Evolutionary conservation across 306 rosid genomes (phyloP).

Genomic region (Quercus berberidifolia): DNA sequence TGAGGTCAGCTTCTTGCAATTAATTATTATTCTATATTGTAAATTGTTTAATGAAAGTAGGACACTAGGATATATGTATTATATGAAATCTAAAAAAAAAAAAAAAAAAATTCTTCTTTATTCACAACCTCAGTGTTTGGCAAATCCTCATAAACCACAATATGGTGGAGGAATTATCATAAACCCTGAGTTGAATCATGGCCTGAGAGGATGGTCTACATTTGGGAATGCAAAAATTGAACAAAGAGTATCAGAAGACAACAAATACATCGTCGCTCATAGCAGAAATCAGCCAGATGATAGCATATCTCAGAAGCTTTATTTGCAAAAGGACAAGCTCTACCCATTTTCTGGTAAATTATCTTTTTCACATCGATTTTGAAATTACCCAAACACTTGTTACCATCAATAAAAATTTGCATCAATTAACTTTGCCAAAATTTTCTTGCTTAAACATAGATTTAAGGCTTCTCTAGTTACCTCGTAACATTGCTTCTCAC

Average conservation of each 20-base stretch:
- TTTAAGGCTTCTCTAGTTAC: neutral
- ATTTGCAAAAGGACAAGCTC: constrained; percentile 30
- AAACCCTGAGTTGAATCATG: constrained; percentile 66
- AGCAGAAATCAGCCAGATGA: constrained; percentile 42
- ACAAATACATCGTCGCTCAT: constrained; percentile 57
- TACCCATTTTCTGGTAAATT: constrained; percentile 65
- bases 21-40: neutral
- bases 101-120: neutral
- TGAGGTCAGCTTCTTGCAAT: constrained; percentile 33
- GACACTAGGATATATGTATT: neutral
- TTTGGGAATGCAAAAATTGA: constrained; percentile 44
- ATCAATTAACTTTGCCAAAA: neutral
- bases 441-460: neutral
- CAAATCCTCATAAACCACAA: constrained; percentile 46
- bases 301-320: constrained; percentile 48
- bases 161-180: constrained; percentile 71
- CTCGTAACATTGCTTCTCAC: neutral
- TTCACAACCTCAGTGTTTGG: constrained; percentile 44
- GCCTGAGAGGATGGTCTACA: constrained; percentile 55
- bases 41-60: neutral
- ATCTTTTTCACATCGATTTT: neutral
- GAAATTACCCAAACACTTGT: neutral
- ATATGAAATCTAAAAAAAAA: neutral
- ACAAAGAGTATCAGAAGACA: constrained; percentile 44
- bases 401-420: neutral